phyloP scores from a whole-genome alignment of 345 rosid genomes.

The Gossypioides kirkii region DNA sequence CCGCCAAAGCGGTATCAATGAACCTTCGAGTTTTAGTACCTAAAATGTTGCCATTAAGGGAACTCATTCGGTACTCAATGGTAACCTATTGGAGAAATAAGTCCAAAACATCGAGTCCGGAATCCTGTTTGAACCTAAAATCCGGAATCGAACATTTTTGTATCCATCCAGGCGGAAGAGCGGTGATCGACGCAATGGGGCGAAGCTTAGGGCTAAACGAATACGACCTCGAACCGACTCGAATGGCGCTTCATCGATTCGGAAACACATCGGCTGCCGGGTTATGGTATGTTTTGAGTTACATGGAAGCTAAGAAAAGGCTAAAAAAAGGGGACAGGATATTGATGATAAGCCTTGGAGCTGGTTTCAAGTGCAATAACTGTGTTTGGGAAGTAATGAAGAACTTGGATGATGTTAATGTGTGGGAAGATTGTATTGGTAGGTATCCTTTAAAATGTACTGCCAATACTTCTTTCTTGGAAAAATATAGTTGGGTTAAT shows the following conservation, averaged over 20 bases:
- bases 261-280: constrained; percentile 90
- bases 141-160: constrained; percentile 78
- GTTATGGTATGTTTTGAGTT: constrained; percentile 75
- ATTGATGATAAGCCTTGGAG: constrained; percentile 59
- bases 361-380: constrained; percentile 60
- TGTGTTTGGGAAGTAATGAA: constrained; percentile 59
- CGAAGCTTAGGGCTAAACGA: constrained; percentile 46
- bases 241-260: constrained; percentile 76
- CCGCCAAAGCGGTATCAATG: constrained; percentile 42
- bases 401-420: constrained; percentile 38
- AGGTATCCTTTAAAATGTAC: constrained; percentile 28
- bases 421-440: constrained; percentile 50
- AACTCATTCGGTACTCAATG: constrained; percentile 33
- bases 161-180: constrained; percentile 82
- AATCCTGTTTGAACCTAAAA: constrained; percentile 46
- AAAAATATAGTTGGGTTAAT: constrained; percentile 34
- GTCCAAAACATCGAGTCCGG: constrained; percentile 9
- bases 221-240: constrained; percentile 67
- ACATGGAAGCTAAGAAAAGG: constrained; percentile 64
- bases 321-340: constrained; percentile 39
- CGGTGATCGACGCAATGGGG: constrained; percentile 74
- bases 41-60: constrained; percentile 46
- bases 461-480: constrained; percentile 32
- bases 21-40: constrained; percentile 57
- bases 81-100: constrained; percentile 15